A percentile compares a stretch with the other conserved stretches of the same genome.
Conservation (phyloP, 164 flowering plant species). For the Tetrastigma voinierianum region DNA sequence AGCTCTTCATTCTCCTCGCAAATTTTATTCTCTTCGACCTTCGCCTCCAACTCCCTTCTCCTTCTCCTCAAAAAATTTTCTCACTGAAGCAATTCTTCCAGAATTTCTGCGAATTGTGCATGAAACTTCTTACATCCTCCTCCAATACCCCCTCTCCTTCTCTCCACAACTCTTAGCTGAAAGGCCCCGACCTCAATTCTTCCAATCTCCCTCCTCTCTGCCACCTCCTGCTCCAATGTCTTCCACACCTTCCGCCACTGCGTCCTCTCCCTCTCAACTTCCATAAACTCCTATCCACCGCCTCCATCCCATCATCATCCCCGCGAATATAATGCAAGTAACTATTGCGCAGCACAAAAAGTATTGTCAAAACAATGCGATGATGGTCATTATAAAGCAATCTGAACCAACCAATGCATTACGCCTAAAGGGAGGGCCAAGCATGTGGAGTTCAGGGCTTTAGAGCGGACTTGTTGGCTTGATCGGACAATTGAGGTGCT, state of each 20-base stretch:
- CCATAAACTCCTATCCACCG: slow-evolving; percentile 38
- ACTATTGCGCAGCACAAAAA: slow-evolving; percentile 32
- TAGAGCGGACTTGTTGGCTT: slow-evolving; percentile 67
- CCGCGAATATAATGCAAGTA: slow-evolving; percentile 55
- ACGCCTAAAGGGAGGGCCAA: slow-evolving; percentile 70
- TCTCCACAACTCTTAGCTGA: slow-evolving; percentile 47
- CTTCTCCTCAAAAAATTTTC: slow-evolving; percentile 61
- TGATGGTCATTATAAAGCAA: slow-evolving; percentile 29
- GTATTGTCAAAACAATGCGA: not conserved
- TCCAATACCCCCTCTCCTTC: slow-evolving; percentile 56
- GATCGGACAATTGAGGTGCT: slow-evolving; percentile 53
- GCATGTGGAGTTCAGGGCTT: slow-evolving; percentile 79
- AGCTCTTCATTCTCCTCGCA: slow-evolving; percentile 77
- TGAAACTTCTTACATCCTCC: slow-evolving; percentile 71
- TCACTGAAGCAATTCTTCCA: slow-evolving; percentile 26
- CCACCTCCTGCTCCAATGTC: slow-evolving; percentile 31
- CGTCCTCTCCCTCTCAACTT: slow-evolving; percentile 46
- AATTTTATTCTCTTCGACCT: slow-evolving; percentile 49
- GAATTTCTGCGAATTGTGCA: slow-evolving; percentile 39
- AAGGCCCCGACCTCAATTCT: slow-evolving; percentile 56
- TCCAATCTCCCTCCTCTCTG: slow-evolving; percentile 36
- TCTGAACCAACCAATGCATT: slow-evolving; percentile 90
- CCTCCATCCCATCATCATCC: slow-evolving; percentile 49
- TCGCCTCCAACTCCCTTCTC: slow-evolving; percentile 58
- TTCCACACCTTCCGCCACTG: slow-evolving; percentile 25